These are phyloP conservation scores for Wallacemonas rigidus DNA, from an alignment of 208 protist species.

Conservation along the genomic window DNA sequence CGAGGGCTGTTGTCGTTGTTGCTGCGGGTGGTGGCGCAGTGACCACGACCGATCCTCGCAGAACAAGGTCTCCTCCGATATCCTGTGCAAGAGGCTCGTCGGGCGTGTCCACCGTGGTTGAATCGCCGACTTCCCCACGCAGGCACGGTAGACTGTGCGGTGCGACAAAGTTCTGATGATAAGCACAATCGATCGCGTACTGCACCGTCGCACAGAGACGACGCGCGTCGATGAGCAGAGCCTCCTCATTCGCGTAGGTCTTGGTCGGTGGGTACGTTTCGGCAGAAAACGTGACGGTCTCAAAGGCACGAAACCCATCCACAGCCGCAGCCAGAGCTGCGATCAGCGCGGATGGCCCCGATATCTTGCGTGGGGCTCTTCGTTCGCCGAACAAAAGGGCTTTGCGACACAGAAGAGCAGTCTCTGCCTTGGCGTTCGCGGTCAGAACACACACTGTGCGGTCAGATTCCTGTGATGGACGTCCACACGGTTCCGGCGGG, in stretches of 20 bases:
- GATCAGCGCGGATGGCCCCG: too few relatives aligned
- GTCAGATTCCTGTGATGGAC: neutral
- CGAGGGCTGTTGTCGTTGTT: too few relatives aligned
- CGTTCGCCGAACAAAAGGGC: neutral
- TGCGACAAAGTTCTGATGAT: constrained; percentile 16
- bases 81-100: neutral
- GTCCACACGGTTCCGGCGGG: too few relatives aligned
- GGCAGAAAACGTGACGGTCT: constrained; percentile 7
- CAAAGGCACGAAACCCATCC: neutral
- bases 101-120: constrained; percentile 5
- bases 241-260: neutral
- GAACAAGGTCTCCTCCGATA: neutral
- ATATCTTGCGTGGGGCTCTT: neutral
- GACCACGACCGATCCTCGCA: too few relatives aligned
- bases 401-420: constrained; percentile 6
- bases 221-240: neutral
- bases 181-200: constrained; percentile 13
- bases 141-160: constrained; percentile 7
- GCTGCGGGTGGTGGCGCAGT: too few relatives aligned
- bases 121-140: constrained; percentile 8
- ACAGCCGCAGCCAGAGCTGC: neutral
- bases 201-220: constrained; percentile 9
- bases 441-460: neutral
- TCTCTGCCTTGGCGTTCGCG: neutral
- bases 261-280: constrained; percentile 13